Percentiles rank a stretch among this genome's conserved stretches.
phyloP scores from a whole-genome alignment of 768 basidiomycete genomes.

The Sporobolomyces pararoseus region DNA sequence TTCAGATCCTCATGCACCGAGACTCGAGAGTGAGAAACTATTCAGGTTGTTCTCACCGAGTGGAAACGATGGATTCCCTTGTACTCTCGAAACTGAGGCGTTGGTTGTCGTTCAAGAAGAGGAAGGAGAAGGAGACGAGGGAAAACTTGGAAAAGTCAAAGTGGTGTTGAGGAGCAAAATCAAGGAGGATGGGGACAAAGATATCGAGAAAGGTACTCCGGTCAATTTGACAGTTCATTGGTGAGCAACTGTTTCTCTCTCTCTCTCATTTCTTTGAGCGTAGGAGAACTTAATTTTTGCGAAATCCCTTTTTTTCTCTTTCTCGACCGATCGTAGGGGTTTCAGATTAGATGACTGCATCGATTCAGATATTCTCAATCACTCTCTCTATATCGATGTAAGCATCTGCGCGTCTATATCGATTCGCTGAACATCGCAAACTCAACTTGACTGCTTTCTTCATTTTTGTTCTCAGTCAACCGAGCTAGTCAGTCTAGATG shows the following conservation, averaged over 20 bases:
- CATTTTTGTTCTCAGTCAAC: conserved; percentile 9
- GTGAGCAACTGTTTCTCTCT: neutral
- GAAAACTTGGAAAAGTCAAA: conserved; percentile 18
- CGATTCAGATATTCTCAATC: conserved; percentile 9
- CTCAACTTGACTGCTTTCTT: neutral
- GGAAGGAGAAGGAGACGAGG: neutral
- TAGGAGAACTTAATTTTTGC: too few species aligned
- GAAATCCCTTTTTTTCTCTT: neutral
- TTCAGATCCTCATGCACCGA: conserved; percentile 10
- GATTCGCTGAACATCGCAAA: too few species aligned
- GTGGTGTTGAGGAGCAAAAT: conserved; percentile 37
- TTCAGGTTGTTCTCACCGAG: conserved; percentile 30
- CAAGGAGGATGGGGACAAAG: conserved; percentile 32
- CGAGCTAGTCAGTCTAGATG: conserved; percentile 32
- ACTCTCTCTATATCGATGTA: conserved; percentile 30
- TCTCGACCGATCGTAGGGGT: conserved; percentile 1
- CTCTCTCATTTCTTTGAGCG: neutral
- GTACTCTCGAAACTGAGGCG: conserved; percentile 31
- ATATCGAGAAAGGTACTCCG: conserved; percentile 26
- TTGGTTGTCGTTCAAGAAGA: conserved; percentile 7
- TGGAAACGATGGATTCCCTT: conserved; percentile 37
- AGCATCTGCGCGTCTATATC: neutral
- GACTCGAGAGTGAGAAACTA: neutral
- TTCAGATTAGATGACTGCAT: conserved; percentile 34
- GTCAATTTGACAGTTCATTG: conserved; percentile 42